phyloP scores from a whole-genome alignment of 1,284 basidiomycete genomes.

The Papiliotrema terrestris region DNA sequence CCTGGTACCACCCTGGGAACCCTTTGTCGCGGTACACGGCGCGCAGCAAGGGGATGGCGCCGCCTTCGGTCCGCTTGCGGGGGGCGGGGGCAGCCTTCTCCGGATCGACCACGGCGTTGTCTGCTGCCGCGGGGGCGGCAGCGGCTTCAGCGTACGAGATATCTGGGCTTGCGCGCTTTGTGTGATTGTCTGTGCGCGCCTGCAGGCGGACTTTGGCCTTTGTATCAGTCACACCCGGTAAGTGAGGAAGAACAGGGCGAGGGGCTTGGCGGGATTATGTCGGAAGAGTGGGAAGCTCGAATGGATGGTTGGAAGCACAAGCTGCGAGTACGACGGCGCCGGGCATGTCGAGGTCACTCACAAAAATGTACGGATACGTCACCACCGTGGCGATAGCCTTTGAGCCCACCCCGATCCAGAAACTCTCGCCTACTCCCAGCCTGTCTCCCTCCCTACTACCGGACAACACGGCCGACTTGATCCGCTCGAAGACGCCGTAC shows the following conservation, averaged over 20 bases:
- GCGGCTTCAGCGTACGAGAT: conserved; percentile 32
- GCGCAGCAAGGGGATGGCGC: conserved; percentile 56
- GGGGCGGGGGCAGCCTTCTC: conserved; percentile 4
- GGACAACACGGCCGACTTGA: conserved; percentile 57
- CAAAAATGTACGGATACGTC: conserved; percentile 53
- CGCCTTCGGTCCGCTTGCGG: conserved; percentile 4
- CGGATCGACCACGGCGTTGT: conserved; percentile 9
- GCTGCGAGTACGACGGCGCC: neutral
- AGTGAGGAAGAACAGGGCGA: neutral
- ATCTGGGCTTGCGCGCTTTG: neutral
- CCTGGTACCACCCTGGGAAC: conserved; percentile 92
- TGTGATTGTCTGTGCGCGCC: conserved; percentile 52
- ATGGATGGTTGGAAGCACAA: too few species aligned
- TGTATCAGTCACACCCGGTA: neutral
- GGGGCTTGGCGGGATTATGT: neutral
- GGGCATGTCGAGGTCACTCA: conserved; percentile 12
- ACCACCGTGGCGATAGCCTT: conserved; percentile 95
- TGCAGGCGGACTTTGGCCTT: conserved; percentile 94
- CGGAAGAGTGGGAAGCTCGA: too few species aligned
- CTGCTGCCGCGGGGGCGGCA: conserved; percentile 33
- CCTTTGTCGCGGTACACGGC: conserved; percentile 73
- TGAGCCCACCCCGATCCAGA: conserved; percentile 85
- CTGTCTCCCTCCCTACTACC: conserved; percentile 31
- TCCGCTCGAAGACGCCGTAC: conserved; percentile 90
- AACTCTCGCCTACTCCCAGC: conserved; percentile 65